Base-by-base conservation (phyloP, 2,329 filamentous ascomycete genomes). In the Zelopaecilomyces penicillatus region DNA sequence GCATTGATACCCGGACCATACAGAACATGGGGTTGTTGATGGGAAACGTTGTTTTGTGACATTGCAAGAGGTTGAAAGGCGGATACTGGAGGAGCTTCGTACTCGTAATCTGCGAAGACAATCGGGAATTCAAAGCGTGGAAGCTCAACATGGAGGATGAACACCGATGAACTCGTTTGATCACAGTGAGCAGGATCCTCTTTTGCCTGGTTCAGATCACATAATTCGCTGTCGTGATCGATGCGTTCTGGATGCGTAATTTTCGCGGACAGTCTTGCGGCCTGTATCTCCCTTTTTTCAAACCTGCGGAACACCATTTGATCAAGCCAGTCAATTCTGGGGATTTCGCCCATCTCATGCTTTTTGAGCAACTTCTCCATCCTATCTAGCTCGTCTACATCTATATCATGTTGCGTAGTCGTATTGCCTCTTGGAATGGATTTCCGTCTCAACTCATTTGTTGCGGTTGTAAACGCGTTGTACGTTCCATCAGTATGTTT, bases 311-410 rank as follows among this genome's bases (percentile, higher is more conserved):
- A 98, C 3, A 96, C 90, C 55, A 97, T 76, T 57, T 93, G 87
- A 62, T 98, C 93, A 37, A 98, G 76, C 94, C 93, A 98, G 56
- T 94, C 87, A 39, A 95, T 85, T 11, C 89, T 80, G 1, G 87
- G 82, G 28, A 98, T 91, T 61, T 98, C 93, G 12, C 89, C 90
- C 85, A 96, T 94, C 61, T 98, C 94, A 59, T 97, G 93, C 65
- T 95, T 95, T 67, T 98, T 98, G 61, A 98, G 85, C 26, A 97
- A 65, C 43, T 81, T 83, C 59, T 97, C 90, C 54, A 98, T 76
- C 12, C 93, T 76, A 56, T 96, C 89, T 50, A 96, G 75, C 64
- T 98, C 93, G 43, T 87, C 82, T n/a, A 69, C 69, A 48, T 94
- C 81, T 54, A 83, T 83, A 46, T 85, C 80, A n/a, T 78, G 68